These are phyloP conservation scores for Flaveria bidentis DNA, from an alignment of 129 eudicot species.

Conservation along the genomic window DNA sequence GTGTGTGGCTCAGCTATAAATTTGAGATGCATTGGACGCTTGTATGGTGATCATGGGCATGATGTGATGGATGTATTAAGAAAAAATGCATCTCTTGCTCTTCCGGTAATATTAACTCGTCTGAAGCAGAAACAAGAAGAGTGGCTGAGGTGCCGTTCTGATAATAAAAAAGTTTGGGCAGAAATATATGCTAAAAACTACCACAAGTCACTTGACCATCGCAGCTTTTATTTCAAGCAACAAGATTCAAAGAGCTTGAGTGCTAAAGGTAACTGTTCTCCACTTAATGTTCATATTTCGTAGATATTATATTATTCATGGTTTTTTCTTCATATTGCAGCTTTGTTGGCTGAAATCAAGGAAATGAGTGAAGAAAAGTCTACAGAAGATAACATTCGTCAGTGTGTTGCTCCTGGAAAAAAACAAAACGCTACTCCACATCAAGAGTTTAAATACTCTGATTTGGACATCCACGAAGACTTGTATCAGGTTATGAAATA, in stretches of 20 bases:
- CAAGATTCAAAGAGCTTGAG: slow-evolving; percentile 96
- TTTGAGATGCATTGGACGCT: slow-evolving; percentile 88
- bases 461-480: slow-evolving; percentile 74
- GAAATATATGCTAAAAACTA: slow-evolving; percentile 93
- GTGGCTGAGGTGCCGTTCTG: slow-evolving; percentile 95
- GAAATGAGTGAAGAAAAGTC: slow-evolving; percentile 71
- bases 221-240: slow-evolving; percentile 98
- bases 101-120: slow-evolving; percentile 88
- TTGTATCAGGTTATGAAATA: slow-evolving; percentile 76
- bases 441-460: slow-evolving; percentile 79
- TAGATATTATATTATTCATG: neutral
- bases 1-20: slow-evolving; percentile 54
- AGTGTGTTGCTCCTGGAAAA: slow-evolving; percentile 70
- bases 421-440: slow-evolving; percentile 58
- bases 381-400: slow-evolving; percentile 62
- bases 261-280: slow-evolving; percentile 75
- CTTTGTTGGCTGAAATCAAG: slow-evolving; percentile 82
- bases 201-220: slow-evolving; percentile 97
- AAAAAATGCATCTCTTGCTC: slow-evolving; percentile 83
- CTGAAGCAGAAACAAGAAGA: slow-evolving; percentile 99
- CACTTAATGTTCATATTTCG: neutral
- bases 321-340: slow-evolving; percentile 45
- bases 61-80: slow-evolving; percentile 93
- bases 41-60: slow-evolving; percentile 97
- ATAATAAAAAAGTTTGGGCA: slow-evolving; percentile 93